A percentile compares a stretch with the other conserved stretches of the same genome.
These are phyloP conservation scores for Rhodotorula sp. DNA, from an alignment of 1,284 basidiomycete genomes.

Conservation along the genomic window DNA sequence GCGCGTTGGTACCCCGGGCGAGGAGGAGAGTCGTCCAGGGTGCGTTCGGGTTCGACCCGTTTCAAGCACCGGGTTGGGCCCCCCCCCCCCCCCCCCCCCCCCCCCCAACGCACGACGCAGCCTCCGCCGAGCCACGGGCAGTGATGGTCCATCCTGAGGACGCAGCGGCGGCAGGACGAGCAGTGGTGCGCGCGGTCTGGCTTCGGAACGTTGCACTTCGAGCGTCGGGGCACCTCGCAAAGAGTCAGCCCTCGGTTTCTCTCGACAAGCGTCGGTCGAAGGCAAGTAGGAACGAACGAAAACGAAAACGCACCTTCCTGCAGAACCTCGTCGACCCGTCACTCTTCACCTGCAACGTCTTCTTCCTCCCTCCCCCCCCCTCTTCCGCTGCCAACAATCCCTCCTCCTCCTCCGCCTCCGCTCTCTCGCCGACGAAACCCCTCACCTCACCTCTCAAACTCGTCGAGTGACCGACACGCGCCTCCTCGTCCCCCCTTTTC, in stretches of 20 bases:
- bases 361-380: not conserved
- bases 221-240: not conserved
- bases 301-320: slow-evolving; percentile 12
- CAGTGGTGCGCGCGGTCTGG: slow-evolving; percentile 47
- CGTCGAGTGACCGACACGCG: not conserved
- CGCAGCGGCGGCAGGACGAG: slow-evolving; percentile 42
- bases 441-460: not conserved
- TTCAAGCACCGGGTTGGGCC: too few species aligned
- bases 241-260: not conserved
- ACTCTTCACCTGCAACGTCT: slow-evolving; percentile 15
- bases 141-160: slow-evolving; percentile 46
- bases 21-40: too few species aligned
- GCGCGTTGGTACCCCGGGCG: too few species aligned
- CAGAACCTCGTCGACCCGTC: slow-evolving; percentile 27
- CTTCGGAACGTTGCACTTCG: slow-evolving; percentile 42
- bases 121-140: slow-evolving; percentile 47
- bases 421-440: not conserved
- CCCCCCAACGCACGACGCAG: slow-evolving; percentile 48
- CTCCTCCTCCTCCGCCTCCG: not conserved
- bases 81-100: too few species aligned
- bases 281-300: too few species aligned
- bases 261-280: too few species aligned
- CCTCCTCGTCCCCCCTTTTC: slow-evolving; percentile 16
- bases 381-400: not conserved
- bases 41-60: too few species aligned